phyloP scores from a whole-genome alignment of 192 early-diverging fungal genomes.

The Spizellomyces punctatus region DNA sequence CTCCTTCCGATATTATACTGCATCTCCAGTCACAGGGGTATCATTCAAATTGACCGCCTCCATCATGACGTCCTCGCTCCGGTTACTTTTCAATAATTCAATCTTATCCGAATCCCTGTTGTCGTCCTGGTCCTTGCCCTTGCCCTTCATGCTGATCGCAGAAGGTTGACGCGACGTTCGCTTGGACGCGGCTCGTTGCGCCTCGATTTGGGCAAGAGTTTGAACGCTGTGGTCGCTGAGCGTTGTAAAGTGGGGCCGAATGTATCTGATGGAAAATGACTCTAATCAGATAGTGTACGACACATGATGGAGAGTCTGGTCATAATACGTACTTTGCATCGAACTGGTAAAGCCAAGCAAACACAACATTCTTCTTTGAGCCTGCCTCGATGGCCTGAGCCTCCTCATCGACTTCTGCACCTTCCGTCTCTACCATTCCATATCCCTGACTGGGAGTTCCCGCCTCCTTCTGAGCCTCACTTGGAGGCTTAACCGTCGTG shows the following conservation, averaged over 20 bases:
- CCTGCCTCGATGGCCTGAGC: conserved; percentile 30
- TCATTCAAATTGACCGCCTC: conserved; percentile 30
- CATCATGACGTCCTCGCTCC: conserved; percentile 25
- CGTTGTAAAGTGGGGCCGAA: conserved; percentile 52
- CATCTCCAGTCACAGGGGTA: conserved; percentile 1
- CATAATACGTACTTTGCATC: conserved; percentile 45
- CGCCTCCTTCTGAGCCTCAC: neutral
- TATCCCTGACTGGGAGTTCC: conserved; percentile 13
- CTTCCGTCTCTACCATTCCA: conserved; percentile 27
- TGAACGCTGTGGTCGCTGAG: conserved; percentile 27
- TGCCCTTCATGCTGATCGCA: conserved; percentile 7
- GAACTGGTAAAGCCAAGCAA: conserved; percentile 50
- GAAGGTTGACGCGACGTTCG: conserved; percentile 18
- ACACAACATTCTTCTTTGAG: conserved; percentile 40
- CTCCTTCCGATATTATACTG: too few species aligned
- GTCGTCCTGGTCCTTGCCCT: neutral
- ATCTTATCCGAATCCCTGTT: conserved; percentile 5
- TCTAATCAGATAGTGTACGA: neutral
- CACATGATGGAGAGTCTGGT: neutral
- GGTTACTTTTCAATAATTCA: conserved; percentile 17
- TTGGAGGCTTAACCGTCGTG: conserved; percentile 12
- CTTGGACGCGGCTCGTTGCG: neutral
- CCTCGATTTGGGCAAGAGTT: conserved; percentile 26
- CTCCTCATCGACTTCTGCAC: conserved; percentile 36
- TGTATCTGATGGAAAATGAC: conserved; percentile 32